These are phyloP conservation scores for Macaranga tanarius DNA, from an alignment of 441 rosid species.

Conservation along the genomic window DNA sequence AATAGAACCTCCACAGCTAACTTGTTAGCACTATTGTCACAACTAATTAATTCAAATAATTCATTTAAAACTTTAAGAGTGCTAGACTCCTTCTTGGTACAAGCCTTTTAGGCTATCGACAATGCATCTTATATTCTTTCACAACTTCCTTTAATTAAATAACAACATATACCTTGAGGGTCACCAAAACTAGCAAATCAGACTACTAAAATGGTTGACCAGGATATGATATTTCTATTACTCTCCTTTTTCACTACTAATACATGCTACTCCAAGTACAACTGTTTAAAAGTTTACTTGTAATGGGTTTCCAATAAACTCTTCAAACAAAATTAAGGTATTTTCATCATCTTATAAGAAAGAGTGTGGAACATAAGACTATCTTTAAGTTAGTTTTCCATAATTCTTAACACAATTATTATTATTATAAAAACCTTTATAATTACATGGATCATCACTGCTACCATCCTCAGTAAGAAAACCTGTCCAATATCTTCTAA, in stretches of 20 bases:
- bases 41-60: slow-evolving; percentile 35
- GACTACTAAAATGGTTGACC: slow-evolving; percentile 45
- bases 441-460: slow-evolving; percentile 39
- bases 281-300: slow-evolving; percentile 43
- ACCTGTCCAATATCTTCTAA: slow-evolving; percentile 71
- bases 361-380: slow-evolving; percentile 74
- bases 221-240: slow-evolving; percentile 48
- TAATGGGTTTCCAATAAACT: slow-evolving; percentile 55
- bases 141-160: slow-evolving; percentile 40
- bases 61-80: slow-evolving; percentile 30
- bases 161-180: slow-evolving; percentile 50
- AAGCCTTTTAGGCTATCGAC: slow-evolving; percentile 29
- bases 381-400: slow-evolving; percentile 72
- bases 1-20: slow-evolving; percentile 54
- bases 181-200: slow-evolving; percentile 56
- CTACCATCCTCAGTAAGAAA: slow-evolving; percentile 44
- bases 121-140: slow-evolving; percentile 24
- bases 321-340: slow-evolving; percentile 63
- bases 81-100: slow-evolving; percentile 53
- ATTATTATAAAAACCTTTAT: slow-evolving; percentile 40
- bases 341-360: slow-evolving; percentile 44
- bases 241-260: slow-evolving; percentile 38
- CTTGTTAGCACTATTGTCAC: slow-evolving; percentile 27
- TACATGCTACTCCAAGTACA: slow-evolving; percentile 33
- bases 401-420: slow-evolving; percentile 50